Evolutionary conservation across 352 stramenopile genomes (phyloP), one percentile per base, ranked within the genome.

Genomic region (Pythium folliculosum): DNA sequence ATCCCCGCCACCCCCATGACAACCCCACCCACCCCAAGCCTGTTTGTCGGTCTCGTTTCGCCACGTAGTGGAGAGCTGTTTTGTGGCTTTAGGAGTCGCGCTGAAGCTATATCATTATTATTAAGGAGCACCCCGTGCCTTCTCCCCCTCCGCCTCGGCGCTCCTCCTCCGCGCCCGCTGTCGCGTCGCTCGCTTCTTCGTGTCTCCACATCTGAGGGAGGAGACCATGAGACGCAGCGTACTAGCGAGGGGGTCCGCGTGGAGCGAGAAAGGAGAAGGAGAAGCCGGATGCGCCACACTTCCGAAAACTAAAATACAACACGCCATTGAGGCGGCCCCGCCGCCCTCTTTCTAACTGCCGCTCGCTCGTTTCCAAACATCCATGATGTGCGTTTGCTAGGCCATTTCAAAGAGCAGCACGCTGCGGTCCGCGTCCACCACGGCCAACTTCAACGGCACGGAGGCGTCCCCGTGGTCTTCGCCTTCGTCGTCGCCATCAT

Each of bases 361-460:
- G 9, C 38, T 16, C 9, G 32, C n/a, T 40, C 35, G 12, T 40
- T 40, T 40, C 12, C 35, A n/a, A 12, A 40, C 35, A 40, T 38
- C 47, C 22, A 17, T 30, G 8, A 14, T 57, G 2, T 52, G 54
- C 23, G 32, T 16, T 22, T 1, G 19, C 43, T 43, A 61, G 27
- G 19, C 43, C 6, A 90, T 65, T 68, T 90, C 82, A 45, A 90
- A 86, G 16, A 90, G 69, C 63, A 94, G 48, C n/a, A 92, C 77
- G 22, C 72, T 87, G 45, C 71, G 61, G 55, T 92, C 78, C 27
- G 66, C 70, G 45, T 86, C 70, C 22, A 87, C 80, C 1, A 91
- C 82, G 1, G 84, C 82, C 30, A 92, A 5, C 71, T 94, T 92
- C 27, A 91, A 50, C 1, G 81, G 76, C n/a, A 83, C 60, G 17